Conservation (phyloP, 768 basidiomycete species). For the Suillus subluteus region DNA sequence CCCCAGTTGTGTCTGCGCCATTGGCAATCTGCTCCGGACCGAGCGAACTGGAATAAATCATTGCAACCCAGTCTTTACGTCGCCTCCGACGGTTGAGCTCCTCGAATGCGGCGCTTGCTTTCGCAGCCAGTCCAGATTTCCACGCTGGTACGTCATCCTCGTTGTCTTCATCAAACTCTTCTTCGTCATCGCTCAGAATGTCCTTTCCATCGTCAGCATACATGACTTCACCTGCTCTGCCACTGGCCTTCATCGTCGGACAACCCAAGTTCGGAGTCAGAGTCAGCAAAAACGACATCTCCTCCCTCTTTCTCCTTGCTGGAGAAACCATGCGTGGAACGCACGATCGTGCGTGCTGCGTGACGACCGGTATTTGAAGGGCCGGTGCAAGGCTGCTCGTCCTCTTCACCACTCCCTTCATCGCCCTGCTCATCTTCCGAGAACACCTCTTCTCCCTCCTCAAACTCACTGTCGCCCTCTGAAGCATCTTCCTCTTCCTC, state of each 20-base stretch:
- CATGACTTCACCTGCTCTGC: slow-evolving; percentile 35
- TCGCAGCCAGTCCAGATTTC: slow-evolving; percentile 67
- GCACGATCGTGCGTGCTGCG: slow-evolving; percentile 43
- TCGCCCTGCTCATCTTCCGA: slow-evolving; percentile 27
- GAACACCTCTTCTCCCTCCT: slow-evolving; percentile 29
- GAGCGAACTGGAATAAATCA: slow-evolving; percentile 77
- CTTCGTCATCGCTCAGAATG: slow-evolving; percentile 52
- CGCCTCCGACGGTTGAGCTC: slow-evolving; percentile 40
- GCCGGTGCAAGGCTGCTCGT: slow-evolving; percentile 1
- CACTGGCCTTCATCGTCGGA: slow-evolving; percentile 48
- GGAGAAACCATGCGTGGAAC: slow-evolving; percentile 41
- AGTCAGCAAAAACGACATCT: slow-evolving; percentile 72
- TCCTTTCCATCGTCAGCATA: slow-evolving; percentile 57
- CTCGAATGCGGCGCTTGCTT: slow-evolving; percentile 50
- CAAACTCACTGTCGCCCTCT: slow-evolving; percentile 33
- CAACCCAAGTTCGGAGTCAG: slow-evolving; percentile 72
- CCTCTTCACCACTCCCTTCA: slow-evolving; percentile 13
- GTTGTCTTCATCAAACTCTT: slow-evolving; percentile 43
- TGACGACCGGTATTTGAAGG: slow-evolving; percentile 50
- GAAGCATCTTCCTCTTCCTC: slow-evolving; percentile 16
- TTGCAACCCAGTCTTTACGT: slow-evolving; percentile 78
- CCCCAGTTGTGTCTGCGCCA: slow-evolving; percentile 32
- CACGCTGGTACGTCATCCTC: slow-evolving; percentile 61
- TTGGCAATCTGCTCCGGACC: slow-evolving; percentile 69
- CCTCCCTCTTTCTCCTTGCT: slow-evolving; percentile 40